Percentiles rank a stretch among this genome's conserved stretches.
These are phyloP conservation scores for Pestalotiopsis fici DNA, from an alignment of 2,329 filamentous ascomycete species.

Conservation along the genomic window DNA sequence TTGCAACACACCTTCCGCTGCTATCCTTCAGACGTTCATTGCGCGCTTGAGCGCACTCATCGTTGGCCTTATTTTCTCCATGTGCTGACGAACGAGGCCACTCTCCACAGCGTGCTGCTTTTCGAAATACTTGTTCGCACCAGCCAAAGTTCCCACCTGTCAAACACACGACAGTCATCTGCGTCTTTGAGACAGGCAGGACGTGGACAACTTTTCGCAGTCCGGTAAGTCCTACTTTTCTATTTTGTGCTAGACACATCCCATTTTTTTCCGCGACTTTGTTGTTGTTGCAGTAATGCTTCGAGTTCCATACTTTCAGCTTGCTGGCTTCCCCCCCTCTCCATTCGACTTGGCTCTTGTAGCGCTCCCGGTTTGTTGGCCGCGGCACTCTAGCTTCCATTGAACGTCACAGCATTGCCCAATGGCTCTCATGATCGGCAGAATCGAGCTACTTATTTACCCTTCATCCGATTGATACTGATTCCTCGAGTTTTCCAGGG, in stretches of 20 bases:
- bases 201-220: not conserved
- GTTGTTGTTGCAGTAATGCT: not conserved
- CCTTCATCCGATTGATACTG: not conserved
- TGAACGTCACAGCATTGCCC: not conserved
- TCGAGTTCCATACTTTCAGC: not conserved
- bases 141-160: conserved; percentile 3
- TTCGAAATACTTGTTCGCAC: conserved; percentile 12
- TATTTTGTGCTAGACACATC: not conserved
- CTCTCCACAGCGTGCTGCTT: conserved; percentile 21
- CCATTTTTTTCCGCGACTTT: not conserved
- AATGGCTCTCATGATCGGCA: not conserved
- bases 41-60: conserved; percentile 21
- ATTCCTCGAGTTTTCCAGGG: not conserved
- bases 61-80: conserved; percentile 9
- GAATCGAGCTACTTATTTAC: not conserved
- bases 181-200: not conserved
- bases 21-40: conserved; percentile 18
- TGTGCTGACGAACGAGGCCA: conserved; percentile 23
- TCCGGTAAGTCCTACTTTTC: not conserved
- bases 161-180: not conserved
- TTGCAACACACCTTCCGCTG: conserved; percentile 23
- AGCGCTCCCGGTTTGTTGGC: not conserved
- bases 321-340: not conserved
- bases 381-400: not conserved
- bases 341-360: not conserved